Evolutionary conservation across 495 filamentous ascomycete species (phyloP).

Genomic region (Neurospora hispaniola): DNA sequence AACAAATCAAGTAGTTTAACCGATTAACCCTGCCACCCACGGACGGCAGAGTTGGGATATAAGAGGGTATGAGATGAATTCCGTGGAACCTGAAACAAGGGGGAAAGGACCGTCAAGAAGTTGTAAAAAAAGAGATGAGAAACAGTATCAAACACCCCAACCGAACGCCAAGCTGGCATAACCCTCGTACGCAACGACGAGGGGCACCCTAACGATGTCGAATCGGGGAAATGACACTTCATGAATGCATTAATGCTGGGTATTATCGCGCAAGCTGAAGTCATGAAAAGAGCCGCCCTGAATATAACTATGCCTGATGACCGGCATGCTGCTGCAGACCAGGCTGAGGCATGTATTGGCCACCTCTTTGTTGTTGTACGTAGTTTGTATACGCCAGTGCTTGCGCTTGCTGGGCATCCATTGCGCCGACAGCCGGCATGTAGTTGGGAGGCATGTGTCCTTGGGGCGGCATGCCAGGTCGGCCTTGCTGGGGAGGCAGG

Average conservation of each 20-base stretch:
- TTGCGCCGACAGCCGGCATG: constrained; percentile 40
- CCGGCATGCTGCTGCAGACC: constrained; percentile 45
- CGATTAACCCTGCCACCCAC: neutral
- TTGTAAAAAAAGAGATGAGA: constrained; percentile 14
- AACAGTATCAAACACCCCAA: constrained; percentile 20
- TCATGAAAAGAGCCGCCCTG: constrained; percentile 11
- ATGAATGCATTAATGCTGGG: constrained; percentile 42
- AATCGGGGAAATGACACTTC: constrained; percentile 28
- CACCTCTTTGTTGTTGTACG: constrained; percentile 40
- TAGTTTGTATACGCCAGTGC: constrained; percentile 53
- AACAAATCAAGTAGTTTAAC: neutral
- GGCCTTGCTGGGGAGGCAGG: constrained; percentile 43
- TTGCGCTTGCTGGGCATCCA: constrained; percentile 46
- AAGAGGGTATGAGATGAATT: constrained; percentile 3
- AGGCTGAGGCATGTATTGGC: constrained; percentile 43
- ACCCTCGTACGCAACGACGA: constrained; percentile 11
- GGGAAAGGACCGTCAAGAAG: constrained; percentile 7
- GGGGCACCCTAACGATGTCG: constrained; percentile 15
- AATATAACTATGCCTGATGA: constrained; percentile 36
- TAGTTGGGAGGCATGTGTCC: constrained; percentile 40
- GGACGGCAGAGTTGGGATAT: neutral
- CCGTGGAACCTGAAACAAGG: constrained; percentile 8
- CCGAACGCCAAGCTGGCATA: constrained; percentile 20
- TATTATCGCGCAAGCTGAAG: constrained; percentile 34
- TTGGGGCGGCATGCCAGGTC: constrained; percentile 38